Evolutionary conservation across 306 rosid genomes (phyloP).

Genomic region (Cyamopsis tetragonoloba): DNA sequence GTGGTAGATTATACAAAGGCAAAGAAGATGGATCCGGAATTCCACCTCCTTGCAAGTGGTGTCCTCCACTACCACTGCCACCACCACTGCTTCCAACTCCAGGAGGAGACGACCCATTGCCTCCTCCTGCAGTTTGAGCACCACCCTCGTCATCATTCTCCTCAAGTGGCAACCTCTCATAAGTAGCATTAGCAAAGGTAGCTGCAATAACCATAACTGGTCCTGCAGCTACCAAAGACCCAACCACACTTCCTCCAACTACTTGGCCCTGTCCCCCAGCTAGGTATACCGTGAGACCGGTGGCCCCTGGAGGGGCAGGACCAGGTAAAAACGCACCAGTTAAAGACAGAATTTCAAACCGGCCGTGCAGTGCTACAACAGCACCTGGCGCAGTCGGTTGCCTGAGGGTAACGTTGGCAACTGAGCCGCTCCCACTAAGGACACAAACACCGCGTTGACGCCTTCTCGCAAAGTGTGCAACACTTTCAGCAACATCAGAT

Average conservation of each 20-base stretch:
- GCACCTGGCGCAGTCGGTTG: constrained; percentile 81
- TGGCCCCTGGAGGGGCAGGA: constrained; percentile 78
- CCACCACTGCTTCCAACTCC: constrained; percentile 37
- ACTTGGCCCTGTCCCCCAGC: constrained; percentile 90
- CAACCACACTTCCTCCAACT: constrained; percentile 88
- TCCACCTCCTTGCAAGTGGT: constrained; percentile 44
- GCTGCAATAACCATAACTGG: constrained; percentile 92
- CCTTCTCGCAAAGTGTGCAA: constrained; percentile 67
- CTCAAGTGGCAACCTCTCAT: constrained; percentile 84
- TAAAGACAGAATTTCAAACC: constrained; percentile 78
- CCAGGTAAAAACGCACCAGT: constrained; percentile 85
- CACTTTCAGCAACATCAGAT: constrained; percentile 70
- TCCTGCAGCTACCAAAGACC: constrained; percentile 79
- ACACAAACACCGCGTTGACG: constrained; percentile 93
- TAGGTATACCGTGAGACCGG: constrained; percentile 77
- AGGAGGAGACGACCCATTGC: constrained; percentile 36
- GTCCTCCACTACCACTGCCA: constrained; percentile 21
- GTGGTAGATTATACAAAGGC: constrained; percentile 57
- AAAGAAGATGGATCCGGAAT: constrained; percentile 63
- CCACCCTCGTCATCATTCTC: constrained; percentile 55
- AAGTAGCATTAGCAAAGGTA: constrained; percentile 87
- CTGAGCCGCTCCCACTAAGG: constrained; percentile 83
- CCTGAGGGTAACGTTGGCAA: constrained; percentile 77
- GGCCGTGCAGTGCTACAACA: constrained; percentile 77
- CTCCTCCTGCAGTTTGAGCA: constrained; percentile 33